Evolutionary conservation across 768 basidiomycete genomes (phyloP), one percentile per base, ranked within the genome.

Genomic region (Rhodotorula sphaerocarpa): DNA sequence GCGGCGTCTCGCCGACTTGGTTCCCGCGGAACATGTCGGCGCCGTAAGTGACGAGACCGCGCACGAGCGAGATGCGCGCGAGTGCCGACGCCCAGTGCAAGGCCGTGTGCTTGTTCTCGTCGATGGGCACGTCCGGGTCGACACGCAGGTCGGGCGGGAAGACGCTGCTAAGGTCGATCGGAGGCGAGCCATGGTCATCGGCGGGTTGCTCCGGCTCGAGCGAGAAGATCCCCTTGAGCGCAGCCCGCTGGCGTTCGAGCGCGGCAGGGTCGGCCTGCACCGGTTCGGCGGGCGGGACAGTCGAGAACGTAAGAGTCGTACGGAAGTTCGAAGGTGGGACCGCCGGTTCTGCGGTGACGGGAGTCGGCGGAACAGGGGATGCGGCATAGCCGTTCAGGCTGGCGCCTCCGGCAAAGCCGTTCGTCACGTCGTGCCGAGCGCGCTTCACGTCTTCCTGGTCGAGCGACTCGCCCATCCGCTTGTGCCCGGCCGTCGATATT

Each of bases 31-130:
- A 83, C 21, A 90, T 79, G 74, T 97, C 92, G 3, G 92, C 90
- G 34, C 91, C 90, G 50, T 80, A 78, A 3, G 77, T 76, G 61
- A 96, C 80, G 41, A 99, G 80, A 15, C 83, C 82, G 30, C 83
- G 81, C 23, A 88, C 81, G 39, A 81, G 83, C 30, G 80, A 78
- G 52, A 82, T 80, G 27, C 88, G 82, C 1, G 85, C 88, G 53
- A 96, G 79, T 47, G 90, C 88, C 10, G 90, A 85, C 2, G 95
- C 92, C 65, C 96, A 81, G 74, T 99, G 95, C 20, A 99, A 79
- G 15, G 92, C 86, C 0, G 91, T 90, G 74, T 99, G 95, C 0
- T 90, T 89, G 71, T 90, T 86, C 67, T 95, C 89, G 71, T 99
- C 95, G 45, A 99, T 81, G 45, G 93, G 80, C n/a, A 82, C 79